Evolutionary conservation across 441 rosid genomes (phyloP), one percentile per base, ranked within the genome.

Genomic region (Pelargonium exstipulatum): DNA sequence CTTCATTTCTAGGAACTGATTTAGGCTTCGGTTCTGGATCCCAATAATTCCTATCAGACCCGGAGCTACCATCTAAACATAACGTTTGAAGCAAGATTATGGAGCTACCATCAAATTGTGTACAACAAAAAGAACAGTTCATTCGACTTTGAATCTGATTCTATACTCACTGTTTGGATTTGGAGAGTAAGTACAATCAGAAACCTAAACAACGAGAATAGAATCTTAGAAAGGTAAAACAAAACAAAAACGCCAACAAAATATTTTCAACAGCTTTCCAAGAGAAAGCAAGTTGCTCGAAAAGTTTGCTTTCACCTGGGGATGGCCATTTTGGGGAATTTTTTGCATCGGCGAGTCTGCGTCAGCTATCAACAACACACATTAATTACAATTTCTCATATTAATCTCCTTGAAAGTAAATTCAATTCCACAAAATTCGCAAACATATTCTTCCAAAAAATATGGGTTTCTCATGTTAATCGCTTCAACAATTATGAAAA

Each of bases 281-380:
- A 16, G n/a, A 68, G 55, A 74, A 79, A 73, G 69, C 17, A 69
- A 68, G 10, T 22, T 55, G 71, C 32, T 57, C 65, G 67, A 68
- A 75, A n/a, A 48, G 43, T 63, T 63, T 73, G 67, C 61, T 73
- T 79, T 78, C 74, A 91, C 97, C 95, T 91, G 96, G 80, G 83
- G 95, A 79, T 81, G 79, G 64, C 84, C 84, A 53, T 85, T 86
- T 74, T 83, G 95, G 49, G 76, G 73, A 82, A 82, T 67, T 79
- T 85, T 91, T 81, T 79, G 91, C 82, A 75, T 87, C 1, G 97
- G 96, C 51, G 97, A 95, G 79, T 90, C 95, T 79, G 88, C 97
- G 83, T 91, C 92, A 45, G 84, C 91, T 85, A 86, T 79, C 79
- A 71, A 73, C 32, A 73, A 77, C 69, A 73, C 24, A 26, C 13